Conservation (phyloP, 192 early-diverging fungal genomes). For the Podila clonocystis region DNA sequence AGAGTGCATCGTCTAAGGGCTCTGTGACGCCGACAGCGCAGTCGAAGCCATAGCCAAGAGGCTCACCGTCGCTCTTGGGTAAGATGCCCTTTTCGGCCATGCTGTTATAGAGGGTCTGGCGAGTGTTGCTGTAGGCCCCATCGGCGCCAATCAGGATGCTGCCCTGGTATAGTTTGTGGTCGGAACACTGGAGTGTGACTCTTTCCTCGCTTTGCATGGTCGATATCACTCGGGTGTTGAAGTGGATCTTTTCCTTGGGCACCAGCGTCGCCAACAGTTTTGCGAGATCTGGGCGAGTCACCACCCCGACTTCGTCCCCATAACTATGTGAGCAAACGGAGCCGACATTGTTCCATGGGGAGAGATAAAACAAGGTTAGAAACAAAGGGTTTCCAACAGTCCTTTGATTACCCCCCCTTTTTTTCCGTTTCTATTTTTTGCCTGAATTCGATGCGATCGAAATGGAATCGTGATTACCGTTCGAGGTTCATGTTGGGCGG, state of each 20-base stretch:
- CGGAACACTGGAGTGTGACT: constrained; percentile 17
- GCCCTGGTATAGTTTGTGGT: constrained; percentile 17
- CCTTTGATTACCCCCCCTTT: background rate
- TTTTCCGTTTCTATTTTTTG: constrained; percentile 1
- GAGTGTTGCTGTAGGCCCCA: constrained; percentile 31
- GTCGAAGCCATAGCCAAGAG: constrained; percentile 18
- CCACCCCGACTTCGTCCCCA: constrained; percentile 10
- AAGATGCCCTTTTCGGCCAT: background rate
- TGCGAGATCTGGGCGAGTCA: constrained; percentile 15
- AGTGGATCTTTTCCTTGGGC: constrained; percentile 17
- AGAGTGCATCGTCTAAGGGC: constrained; percentile 12
- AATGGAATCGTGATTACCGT: no score
- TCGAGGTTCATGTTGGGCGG: no score
- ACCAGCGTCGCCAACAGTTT: constrained; percentile 2
- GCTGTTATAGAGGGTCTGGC: constrained; percentile 20
- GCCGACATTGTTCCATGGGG: no score
- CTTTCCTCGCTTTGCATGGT: constrained; percentile 14
- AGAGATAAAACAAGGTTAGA: background rate
- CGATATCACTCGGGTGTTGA: constrained; percentile 16
- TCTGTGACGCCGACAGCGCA: constrained; percentile 32
- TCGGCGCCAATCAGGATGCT: constrained; percentile 28
- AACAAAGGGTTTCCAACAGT: background rate
- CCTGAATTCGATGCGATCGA: background rate
- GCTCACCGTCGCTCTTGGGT: constrained; percentile 11
- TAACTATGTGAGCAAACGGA: background rate